Evolutionary conservation across 495 filamentous ascomycete species (phyloP), one percentile per base, ranked within the genome.

Genomic region (Pseudoneurospora amorphoporcata): DNA sequence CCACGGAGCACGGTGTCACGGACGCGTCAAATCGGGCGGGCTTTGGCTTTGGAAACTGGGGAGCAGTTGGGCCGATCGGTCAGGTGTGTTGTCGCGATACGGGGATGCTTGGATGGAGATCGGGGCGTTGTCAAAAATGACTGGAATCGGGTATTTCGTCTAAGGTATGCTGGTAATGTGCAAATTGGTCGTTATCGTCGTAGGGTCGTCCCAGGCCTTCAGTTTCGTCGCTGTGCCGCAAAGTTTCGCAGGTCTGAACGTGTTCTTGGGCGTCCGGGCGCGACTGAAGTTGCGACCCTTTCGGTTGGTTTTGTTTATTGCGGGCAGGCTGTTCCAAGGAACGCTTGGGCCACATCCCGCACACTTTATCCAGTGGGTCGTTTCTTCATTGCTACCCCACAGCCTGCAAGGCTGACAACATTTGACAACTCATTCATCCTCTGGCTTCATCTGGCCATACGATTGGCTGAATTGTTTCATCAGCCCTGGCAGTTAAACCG

Each of bases 301-400:
- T 65, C 53, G 53, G 53, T 65, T 65, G 73, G 73, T 75, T 75
- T 75, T 75, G 73, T 75, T 75, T 75, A 75, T 73, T 71, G 73
- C 71, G 71, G 37, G 71, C 58, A 70, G 68, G 61, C 19, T 73
- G 73, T 47, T 69, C 70, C 45, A 9, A 35, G 3, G 9, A 58
- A n/a, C 47, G 71, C 71, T 39, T 47, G 71, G 71, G n/a, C 73
- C 73, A 72, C 70, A 19, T 32, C 39, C 69, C 37, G 39, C 39
- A 38, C 23, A 14, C 10, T 69, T 29, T 23, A 53, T 58, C 39
- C 45, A 32, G 16, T 72, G 38, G 43, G 39, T 61, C 37, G 16
- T 71, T 70, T 40, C 70, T 53, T 71, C 53, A 35, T 29, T 65
- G 47, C 29, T 32, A 65, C 53, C 53, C 53, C 53, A 65, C 53